These are phyloP conservation scores for Solanum peruvianum DNA, from an alignment of 257 asterid species.

Conservation along the genomic window DNA sequence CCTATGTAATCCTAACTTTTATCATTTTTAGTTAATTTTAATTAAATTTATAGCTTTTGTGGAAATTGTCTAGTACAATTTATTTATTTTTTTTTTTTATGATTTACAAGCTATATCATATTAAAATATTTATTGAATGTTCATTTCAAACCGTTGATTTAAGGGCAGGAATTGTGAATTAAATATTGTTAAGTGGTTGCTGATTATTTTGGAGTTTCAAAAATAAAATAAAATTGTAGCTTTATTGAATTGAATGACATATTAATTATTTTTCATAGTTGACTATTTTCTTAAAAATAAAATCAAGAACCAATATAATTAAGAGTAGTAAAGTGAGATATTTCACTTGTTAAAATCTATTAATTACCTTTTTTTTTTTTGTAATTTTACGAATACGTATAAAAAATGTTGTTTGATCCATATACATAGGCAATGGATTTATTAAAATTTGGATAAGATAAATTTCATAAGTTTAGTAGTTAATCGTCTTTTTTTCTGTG, in stretches of 20 bases:
- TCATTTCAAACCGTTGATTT: too few relatives aligned
- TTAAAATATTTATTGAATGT: too few relatives aligned
- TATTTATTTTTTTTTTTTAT: too few relatives aligned
- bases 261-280: too few relatives aligned
- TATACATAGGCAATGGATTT: not conserved
- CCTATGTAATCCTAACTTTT: not conserved
- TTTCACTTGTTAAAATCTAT: not conserved
- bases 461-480: too few relatives aligned
- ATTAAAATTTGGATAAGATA: not conserved
- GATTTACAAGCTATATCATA: too few relatives aligned
- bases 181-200: accelerated
- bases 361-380: not conserved
- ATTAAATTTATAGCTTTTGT: not conserved
- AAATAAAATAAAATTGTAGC: too few relatives aligned
- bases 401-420: accelerated
- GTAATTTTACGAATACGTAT: not conserved
- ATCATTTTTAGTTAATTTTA: not conserved
- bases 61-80: too few relatives aligned
- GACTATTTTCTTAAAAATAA: not conserved
- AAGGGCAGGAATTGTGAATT: too few relatives aligned
- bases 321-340: not conserved
- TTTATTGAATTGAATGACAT: not conserved
- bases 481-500: too few relatives aligned
- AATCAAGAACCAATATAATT: not conserved
- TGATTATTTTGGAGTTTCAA: not conserved